Evolutionary conservation across 768 basidiomycete species (phyloP).

Genomic region (Macrolepiota dolichaula): DNA sequence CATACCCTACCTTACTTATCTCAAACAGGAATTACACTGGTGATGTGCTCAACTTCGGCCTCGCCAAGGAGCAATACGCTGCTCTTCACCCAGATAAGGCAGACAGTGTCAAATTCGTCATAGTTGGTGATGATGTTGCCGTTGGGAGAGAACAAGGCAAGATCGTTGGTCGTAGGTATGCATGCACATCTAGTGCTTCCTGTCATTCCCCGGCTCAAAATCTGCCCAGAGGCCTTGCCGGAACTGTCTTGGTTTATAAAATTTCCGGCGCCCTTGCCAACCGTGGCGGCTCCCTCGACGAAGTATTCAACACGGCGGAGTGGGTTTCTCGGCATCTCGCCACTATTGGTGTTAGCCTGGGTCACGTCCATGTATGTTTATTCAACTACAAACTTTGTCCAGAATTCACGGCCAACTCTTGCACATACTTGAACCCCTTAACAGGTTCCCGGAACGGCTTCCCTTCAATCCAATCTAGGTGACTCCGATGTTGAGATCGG

Average conservation of each 20-base stretch:
- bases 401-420: background rate
- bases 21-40: conserved; percentile 77
- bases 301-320: conserved; percentile 64
- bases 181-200: background rate
- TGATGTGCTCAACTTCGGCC: conserved; percentile 87
- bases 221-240: conserved; percentile 66
- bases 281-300: conserved; percentile 61
- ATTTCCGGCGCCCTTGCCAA: conserved; percentile 81
- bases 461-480: conserved; percentile 50
- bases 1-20: background rate
- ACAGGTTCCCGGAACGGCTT: conserved; percentile 77
- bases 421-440: background rate
- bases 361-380: conserved; percentile 76
- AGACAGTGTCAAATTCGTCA: conserved; percentile 66
- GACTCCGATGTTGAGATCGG: conserved; percentile 80
- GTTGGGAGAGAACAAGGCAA: conserved; percentile 78
- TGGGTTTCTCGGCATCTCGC: conserved; percentile 65
- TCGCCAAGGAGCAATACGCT: conserved; percentile 83
- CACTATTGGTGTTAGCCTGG: conserved; percentile 84
- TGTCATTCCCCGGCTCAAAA: background rate
- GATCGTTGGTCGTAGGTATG: conserved; percentile 79
- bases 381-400: background rate
- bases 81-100: conserved; percentile 66
- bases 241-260: conserved; percentile 85
- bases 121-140: conserved; percentile 89